Evolutionary conservation across 768 basidiomycete species (phyloP), one percentile per base, ranked within the genome.

Genomic region (Mycena belliarum): DNA sequence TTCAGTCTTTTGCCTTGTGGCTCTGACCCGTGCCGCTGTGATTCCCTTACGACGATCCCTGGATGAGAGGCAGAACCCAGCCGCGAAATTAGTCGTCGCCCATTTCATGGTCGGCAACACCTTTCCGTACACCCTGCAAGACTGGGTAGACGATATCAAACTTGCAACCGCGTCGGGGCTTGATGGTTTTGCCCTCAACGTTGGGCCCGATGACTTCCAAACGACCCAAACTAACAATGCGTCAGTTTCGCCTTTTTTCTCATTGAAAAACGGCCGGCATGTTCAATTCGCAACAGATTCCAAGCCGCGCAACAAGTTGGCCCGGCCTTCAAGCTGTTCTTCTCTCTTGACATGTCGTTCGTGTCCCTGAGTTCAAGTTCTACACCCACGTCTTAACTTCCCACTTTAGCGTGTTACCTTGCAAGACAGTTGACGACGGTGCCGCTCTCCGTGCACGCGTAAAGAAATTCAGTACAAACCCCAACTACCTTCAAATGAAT

Each of bases 331-430:
- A 85, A 88, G 68, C 73, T 93, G 48, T 91, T 91, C 72, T 65
- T 92, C 57, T 90, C 87, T 15, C 82, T 92, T 47, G 91, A 93
- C 66, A 91, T 90, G 90, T 74, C 84, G 85, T 88, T 64, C 63
- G 78, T 79, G 51, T 37, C 4, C 42, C 38, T 6, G 52, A 6
- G 29, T 40, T 14, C 29, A 23, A 14, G 44, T n/a, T 35, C 49
- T 6, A 24, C 23, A 6, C 35, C 8, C 38, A 33, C 47, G 24
- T 37, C 49, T 25, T 61, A 44, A 43, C 45, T 49, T 15, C 40
- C 21, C 25, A 24, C 41, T 53, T 24, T 46, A 87, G 85, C 5
- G 80, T 80, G 4, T 69, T 87, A 45, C 80, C 85, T 6, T 87
- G 88, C 61, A 68, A 66, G 8, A 75, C 76, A 16, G 61, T 77